These are phyloP conservation scores for Mortierella alpina DNA, from an alignment of 192 early-diverging fungal genomes.

Conservation along the genomic window DNA sequence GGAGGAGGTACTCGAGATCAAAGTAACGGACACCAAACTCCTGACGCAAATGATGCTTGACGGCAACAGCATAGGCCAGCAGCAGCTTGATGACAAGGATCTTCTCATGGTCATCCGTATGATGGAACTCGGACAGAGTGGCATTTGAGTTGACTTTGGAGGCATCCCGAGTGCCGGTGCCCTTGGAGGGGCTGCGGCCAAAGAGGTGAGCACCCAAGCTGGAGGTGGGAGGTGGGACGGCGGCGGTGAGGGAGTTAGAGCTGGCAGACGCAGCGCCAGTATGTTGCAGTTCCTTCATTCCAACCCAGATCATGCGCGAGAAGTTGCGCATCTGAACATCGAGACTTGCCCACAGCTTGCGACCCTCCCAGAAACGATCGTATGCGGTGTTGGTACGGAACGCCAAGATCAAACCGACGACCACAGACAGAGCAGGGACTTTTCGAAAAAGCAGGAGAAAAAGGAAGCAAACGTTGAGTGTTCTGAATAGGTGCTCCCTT, in stretches of 20 bases:
- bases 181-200: conserved; percentile 20
- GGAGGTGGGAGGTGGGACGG: not conserved
- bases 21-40: conserved; percentile 64
- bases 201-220: conserved; percentile 20
- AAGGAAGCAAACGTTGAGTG: not conserved
- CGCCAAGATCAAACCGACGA: conserved; percentile 51
- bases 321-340: conserved; percentile 55
- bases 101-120: conserved; percentile 56
- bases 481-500: not conserved
- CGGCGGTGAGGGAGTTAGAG: conserved; percentile 20
- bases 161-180: not conserved
- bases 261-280: not conserved
- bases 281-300: conserved; percentile 41
- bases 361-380: conserved; percentile 58
- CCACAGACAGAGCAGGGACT: conserved; percentile 51
- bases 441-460: not conserved
- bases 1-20: conserved; percentile 63
- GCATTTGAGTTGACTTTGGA: conserved; percentile 10
- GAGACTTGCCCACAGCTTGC: conserved; percentile 51
- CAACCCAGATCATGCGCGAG: conserved; percentile 55
- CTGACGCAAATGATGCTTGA: conserved; percentile 64
- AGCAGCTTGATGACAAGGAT: conserved; percentile 55
- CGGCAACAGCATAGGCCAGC: conserved; percentile 56
- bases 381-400: conserved; percentile 57
- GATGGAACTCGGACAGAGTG: conserved; percentile 21